A percentile compares a stretch with the other conserved stretches of the same genome.
Conservation (phyloP, 768 basidiomycete genomes). For the Mycena alexandri region DNA sequence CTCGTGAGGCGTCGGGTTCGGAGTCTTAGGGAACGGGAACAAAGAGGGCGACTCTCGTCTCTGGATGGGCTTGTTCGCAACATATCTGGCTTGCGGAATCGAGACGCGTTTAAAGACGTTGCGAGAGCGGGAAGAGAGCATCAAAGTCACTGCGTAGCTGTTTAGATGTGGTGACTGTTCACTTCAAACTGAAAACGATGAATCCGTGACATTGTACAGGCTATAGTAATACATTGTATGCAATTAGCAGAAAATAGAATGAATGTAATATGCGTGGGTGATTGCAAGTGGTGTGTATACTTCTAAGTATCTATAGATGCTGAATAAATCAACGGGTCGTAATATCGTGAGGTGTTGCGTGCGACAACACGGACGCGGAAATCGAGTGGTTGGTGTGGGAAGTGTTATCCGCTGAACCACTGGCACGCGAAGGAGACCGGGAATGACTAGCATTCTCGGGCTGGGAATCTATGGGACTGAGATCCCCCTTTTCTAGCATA, state of each 20-base stretch:
- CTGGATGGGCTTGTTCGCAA: slow-evolving; percentile 2
- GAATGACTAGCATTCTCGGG: slow-evolving; percentile 22
- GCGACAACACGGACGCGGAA: slow-evolving; percentile 21
- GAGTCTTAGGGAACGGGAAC: slow-evolving; percentile 63
- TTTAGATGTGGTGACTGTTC: slow-evolving; percentile 11
- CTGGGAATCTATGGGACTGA: slow-evolving; percentile 28
- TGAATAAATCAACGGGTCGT: slow-evolving; percentile 17
- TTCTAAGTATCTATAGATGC: slow-evolving; percentile 24
- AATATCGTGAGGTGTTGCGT: slow-evolving; percentile 16
- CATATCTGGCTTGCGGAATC: slow-evolving; percentile 5
- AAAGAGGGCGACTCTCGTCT: not conserved
- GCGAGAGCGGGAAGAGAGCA: slow-evolving; percentile 19
- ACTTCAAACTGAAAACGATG: not conserved
- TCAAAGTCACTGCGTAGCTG: not conserved
- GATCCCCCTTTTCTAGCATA: slow-evolving; percentile 55
- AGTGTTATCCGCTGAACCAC: slow-evolving; percentile 18
- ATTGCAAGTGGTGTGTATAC: slow-evolving; percentile 1
- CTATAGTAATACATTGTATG: slow-evolving; percentile 29
- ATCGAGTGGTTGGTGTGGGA: slow-evolving; percentile 24
- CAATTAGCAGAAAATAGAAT: slow-evolving; percentile 28
- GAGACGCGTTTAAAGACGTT: slow-evolving; percentile 16
- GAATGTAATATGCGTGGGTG: not conserved
- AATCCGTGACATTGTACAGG: too few relatives aligned
- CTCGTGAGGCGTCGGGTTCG: slow-evolving; percentile 70
- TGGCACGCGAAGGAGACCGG: slow-evolving; percentile 22